Percentiles rank a stretch among this genome's conserved stretches.
These are phyloP conservation scores for Zygosaccharomyces pseudobailii DNA, from an alignment of 1,139 yeast genomes.

Conservation along the genomic window DNA sequence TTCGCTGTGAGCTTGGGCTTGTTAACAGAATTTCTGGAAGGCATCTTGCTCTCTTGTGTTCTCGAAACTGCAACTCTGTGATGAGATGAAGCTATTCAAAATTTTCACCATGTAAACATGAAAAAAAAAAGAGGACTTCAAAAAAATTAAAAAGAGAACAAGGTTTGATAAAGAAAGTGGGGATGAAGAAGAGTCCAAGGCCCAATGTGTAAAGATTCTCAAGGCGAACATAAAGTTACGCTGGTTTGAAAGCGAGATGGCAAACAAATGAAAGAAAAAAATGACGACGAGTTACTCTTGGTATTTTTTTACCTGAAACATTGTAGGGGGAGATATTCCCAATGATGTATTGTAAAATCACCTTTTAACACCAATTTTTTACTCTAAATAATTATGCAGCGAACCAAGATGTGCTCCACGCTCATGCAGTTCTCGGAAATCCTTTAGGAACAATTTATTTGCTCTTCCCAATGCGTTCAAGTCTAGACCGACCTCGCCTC, in stretches of 20 bases:
- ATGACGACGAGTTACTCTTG: not conserved
- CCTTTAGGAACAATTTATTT: not conserved
- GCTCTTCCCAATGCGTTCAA: constrained; percentile 2
- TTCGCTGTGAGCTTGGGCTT: constrained; percentile 65
- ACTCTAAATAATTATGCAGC: not conserved
- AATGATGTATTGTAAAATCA: too few species aligned
- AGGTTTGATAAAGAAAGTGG: too few species aligned
- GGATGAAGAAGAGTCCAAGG: too few species aligned
- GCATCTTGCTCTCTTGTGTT: constrained; percentile 42
- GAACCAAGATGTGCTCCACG: not conserved
- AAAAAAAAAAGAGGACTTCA: not conserved
- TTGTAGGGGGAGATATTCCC: too few species aligned
- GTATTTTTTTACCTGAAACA: too few species aligned
- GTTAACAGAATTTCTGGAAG: constrained; percentile 73
- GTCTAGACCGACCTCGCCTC: constrained; percentile 3
- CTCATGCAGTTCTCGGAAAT: not conserved
- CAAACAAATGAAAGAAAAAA: not conserved
- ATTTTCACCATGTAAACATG: not conserved
- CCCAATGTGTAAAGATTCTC: too few species aligned
- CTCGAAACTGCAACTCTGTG: not conserved
- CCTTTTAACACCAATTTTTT: not conserved
- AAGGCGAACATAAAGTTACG: not conserved
- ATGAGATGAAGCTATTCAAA: not conserved
- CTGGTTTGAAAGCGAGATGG: not conserved
- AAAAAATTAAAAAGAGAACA: not conserved